These are phyloP conservation scores for Silybum marianum DNA, from an alignment of 129 eudicot genomes.

Conservation along the genomic window DNA sequence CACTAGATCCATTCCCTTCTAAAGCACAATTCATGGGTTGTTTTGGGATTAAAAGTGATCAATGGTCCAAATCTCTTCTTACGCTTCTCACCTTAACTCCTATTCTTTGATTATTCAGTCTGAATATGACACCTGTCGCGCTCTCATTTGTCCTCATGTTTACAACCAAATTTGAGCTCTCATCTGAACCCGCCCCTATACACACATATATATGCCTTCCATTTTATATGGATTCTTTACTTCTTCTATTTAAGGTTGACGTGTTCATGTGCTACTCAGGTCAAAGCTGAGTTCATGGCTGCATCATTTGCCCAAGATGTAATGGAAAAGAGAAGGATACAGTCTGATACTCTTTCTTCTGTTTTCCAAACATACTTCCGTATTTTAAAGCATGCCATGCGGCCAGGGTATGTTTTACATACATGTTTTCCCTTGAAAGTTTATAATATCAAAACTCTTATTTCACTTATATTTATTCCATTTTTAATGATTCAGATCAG, in stretches of 20 bases:
- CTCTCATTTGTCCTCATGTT: too few relatives aligned
- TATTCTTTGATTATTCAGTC: too few relatives aligned
- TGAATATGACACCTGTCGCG: too few relatives aligned
- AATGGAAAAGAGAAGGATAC: constrained; percentile 57
- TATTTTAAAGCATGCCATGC: constrained; percentile 55
- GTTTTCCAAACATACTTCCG: constrained; percentile 67
- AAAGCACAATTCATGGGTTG: too few relatives aligned
- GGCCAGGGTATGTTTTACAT: constrained; percentile 41
- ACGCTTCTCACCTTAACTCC: too few relatives aligned
- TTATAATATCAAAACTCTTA: not conserved
- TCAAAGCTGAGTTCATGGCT: constrained; percentile 67
- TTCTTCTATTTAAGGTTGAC: not conserved
- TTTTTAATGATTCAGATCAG: constrained; percentile 34
- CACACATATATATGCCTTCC: not conserved
- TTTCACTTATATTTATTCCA: not conserved
- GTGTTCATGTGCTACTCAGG: constrained; percentile 40
- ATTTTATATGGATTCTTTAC: not conserved
- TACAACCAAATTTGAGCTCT: too few relatives aligned
- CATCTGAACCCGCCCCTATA: too few relatives aligned
- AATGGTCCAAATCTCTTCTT: too few relatives aligned
- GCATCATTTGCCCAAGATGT: constrained; percentile 66
- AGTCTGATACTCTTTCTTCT: constrained; percentile 62
- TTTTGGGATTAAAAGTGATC: too few relatives aligned
- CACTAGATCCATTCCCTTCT: too few relatives aligned
- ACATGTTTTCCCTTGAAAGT: not conserved